Evolutionary conservation across 202 grass and related monocot species (phyloP).

Genomic region (Zizania palustris): DNA sequence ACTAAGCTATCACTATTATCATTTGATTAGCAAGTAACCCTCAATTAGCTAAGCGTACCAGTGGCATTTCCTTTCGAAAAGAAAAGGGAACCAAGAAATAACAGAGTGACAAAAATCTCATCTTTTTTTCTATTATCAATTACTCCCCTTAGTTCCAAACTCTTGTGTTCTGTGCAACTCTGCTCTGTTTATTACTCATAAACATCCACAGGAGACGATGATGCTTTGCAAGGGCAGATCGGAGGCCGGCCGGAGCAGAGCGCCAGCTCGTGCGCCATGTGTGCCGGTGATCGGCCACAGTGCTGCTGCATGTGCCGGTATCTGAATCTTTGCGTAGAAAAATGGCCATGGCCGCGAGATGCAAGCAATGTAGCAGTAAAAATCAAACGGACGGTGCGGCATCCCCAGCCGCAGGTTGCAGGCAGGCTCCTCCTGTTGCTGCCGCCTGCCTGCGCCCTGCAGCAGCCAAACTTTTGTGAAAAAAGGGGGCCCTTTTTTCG

Average conservation of each 20-base stretch:
- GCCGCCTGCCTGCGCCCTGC: no score
- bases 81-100: conserved; percentile 41
- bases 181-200: background rate
- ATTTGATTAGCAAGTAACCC: background rate
- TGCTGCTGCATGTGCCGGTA: conserved; percentile 47
- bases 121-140: no score
- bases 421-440: background rate
- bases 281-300: conserved; percentile 53
- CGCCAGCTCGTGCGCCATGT: conserved; percentile 22
- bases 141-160: no score
- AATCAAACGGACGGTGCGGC: no score
- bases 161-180: no score
- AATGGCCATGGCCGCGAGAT: background rate
- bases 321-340: conserved; percentile 33
- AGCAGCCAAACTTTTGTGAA: background rate
- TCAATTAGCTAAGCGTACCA: background rate
- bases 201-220: background rate
- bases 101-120: background rate
- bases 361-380: no score
- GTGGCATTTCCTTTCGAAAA: conserved; percentile 13
- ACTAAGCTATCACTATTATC: conserved; percentile 28
- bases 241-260: conserved; percentile 15
- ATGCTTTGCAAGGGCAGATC: background rate
- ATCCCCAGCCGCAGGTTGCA: no score
- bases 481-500: background rate